Conservation (phyloP, 495 filamentous ascomycete genomes). For the Aspergillus nanangensis region DNA sequence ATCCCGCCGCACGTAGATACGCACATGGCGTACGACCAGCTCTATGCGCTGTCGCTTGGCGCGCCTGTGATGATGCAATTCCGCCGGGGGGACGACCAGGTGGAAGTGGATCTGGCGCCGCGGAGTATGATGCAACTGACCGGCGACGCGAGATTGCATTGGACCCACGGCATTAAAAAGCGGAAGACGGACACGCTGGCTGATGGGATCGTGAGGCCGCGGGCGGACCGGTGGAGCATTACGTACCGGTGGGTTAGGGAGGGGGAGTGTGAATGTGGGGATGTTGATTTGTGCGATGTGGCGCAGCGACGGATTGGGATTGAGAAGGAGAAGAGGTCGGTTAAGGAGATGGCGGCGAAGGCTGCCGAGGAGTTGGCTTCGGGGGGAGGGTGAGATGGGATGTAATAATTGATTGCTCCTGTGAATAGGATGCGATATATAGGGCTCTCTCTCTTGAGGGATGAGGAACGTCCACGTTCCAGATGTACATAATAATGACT, state of each 20-base stretch:
- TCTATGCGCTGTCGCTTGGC: conserved; percentile 35
- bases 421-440: too few species aligned
- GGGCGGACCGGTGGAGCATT: conserved; percentile 34
- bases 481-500: too few species aligned
- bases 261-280: conserved; percentile 36
- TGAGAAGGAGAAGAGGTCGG: conserved; percentile 35
- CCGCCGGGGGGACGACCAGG: conserved; percentile 21
- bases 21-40: conserved; percentile 34
- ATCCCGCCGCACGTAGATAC: conserved; percentile 40
- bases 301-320: conserved; percentile 30
- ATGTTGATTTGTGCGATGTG: conserved; percentile 32
- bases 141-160: conserved; percentile 33
- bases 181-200: conserved; percentile 32
- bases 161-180: conserved; percentile 41
- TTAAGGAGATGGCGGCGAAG: conserved; percentile 19
- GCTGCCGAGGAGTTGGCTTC: background rate
- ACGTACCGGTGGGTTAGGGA: conserved; percentile 37
- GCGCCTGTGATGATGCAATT: conserved; percentile 35
- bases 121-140: conserved; percentile 37
- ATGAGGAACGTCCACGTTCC: too few species aligned
- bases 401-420: too few species aligned
- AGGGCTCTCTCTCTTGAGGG: too few species aligned
- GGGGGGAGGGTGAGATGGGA: too few species aligned
- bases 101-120: conserved; percentile 30
- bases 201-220: conserved; percentile 25